Conservation (phyloP, 352 stramenopile genomes). For the Pilasporangium apinafurcum region DNA sequence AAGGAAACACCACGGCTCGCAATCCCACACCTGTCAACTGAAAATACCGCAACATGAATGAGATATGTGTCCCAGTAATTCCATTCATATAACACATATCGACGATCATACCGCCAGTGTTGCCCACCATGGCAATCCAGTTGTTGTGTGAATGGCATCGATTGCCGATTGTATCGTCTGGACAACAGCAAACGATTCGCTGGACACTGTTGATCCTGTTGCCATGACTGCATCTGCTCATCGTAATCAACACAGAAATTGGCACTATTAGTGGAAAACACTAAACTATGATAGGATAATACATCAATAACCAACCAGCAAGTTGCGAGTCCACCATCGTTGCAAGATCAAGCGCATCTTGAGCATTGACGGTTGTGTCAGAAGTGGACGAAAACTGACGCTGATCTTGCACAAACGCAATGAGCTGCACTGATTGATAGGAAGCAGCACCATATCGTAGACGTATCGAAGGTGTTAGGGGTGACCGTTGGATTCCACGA, state of each 20-base stretch:
- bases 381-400: conserved; percentile 27
- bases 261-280: background rate
- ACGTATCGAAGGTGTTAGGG: no score
- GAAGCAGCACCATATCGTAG: no score
- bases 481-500: no score
- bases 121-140: conserved; percentile 72
- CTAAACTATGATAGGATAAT: no score
- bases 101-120: conserved; percentile 34
- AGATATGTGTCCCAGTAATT: background rate
- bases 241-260: background rate
- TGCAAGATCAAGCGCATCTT: conserved; percentile 16
- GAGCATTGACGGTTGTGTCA: conserved; percentile 1
- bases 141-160: conserved; percentile 55
- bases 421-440: no score
- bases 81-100: background rate
- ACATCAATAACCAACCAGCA: conserved; percentile 14
- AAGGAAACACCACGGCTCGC: conserved; percentile 57
- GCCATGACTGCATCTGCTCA: conserved; percentile 16
- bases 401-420: conserved; percentile 13
- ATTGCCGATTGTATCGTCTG: conserved; percentile 53
- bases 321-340: conserved; percentile 26
- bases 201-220: conserved; percentile 8
- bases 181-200: conserved; percentile 39
- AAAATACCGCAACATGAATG: background rate
- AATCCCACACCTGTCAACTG: conserved; percentile 59